Evolutionary conservation across 129 eudicot genomes (phyloP), one percentile per base, ranked within the genome.

Genomic region (Cynara cardunculus): DNA sequence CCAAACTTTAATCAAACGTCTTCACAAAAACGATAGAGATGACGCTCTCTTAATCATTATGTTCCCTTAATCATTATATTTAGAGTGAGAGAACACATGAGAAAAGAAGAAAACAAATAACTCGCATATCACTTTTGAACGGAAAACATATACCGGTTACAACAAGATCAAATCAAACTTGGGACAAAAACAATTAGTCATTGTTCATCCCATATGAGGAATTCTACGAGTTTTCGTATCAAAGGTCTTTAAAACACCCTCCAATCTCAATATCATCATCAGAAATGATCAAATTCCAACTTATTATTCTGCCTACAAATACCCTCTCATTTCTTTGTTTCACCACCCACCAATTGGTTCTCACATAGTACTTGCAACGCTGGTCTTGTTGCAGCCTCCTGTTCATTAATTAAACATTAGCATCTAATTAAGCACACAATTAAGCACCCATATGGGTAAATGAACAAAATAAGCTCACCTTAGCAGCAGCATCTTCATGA

Each of bases 291-390:
- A 0, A 30, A 56, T 56, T 18, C 21, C 24, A 7, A n/a, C 65
- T 56, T 56, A 5, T 53, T 53, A 3, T 16, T 49, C 8, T 16
- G 7, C 21, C 24, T 18, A 56, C 7, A 18, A 32, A 16, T 19
- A 56, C 24, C n/a, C 13, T 32, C 76, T 82, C 65, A 89, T 7
- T 46, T 46, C 73, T 64, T 35, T 5, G 56, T 71, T 49, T 64
- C 74, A 46, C 76, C 69, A 31, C 74, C 84, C 39, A 44, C 78
- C 86, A 82, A 25, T 35, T 82, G 73, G 78, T 87, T 89, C 69
- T 83, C 90, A 16, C 84, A 72, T 56, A 87, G 65, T 27, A 59
- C 72, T 49, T 87, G 86, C 87, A 89, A 34, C 6, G 90, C 88
- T 25, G 85, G 86, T 78, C 93, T 77, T 68, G 74, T 22, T 19